Evolutionary conservation across 495 filamentous ascomycete genomes (phyloP), one percentile per base, ranked within the genome.

Genomic region (Penicillium herquei): DNA sequence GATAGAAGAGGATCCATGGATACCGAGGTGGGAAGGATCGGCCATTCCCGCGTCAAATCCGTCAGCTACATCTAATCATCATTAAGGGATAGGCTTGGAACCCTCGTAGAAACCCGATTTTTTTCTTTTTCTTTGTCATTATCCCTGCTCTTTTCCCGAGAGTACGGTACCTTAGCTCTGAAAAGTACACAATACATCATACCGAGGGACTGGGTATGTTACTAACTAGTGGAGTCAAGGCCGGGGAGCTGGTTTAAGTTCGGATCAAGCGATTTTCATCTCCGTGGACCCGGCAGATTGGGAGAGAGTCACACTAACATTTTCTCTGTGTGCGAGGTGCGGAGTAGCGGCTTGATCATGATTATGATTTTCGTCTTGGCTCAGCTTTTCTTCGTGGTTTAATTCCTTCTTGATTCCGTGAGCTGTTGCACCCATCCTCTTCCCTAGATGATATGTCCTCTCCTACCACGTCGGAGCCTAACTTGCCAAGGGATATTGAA

Each of bases 401-500:
- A 31, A 21, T 31, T 9, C 17, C 26, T 47, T 47, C 44, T 47
- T 26, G 16, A 7, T 17, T 21, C 21, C 21, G 21, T 3, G 7
- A 3, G 30, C 26, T 49, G 13, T 37, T 10, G 46, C 5, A 13
- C 26, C 46, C 17, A n/a, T 45, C 18, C 39, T 3, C 26, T 2
- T 26, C 21, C 21, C 21, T 4, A 26, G 1, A 26, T 26, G 21
- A 1, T 26, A 26, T 2, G 4, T 26, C 21, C 21, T 35, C 11
- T 47, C 13, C 14, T 53, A 11, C 10, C 21, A 10, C 41, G 17
- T 33, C 48, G 3, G n/a, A 35, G 10, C 26, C 26, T 17, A 10
- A 40, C 11, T 37, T 7, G 16, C 46, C 21, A 39, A 18, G 12
- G 11, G 50, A 35, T 16, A 62, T 62, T 12, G 54, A 62, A 41